Evolutionary conservation across 768 basidiomycete species (phyloP).

Genomic region (Tylopilus balloui): DNA sequence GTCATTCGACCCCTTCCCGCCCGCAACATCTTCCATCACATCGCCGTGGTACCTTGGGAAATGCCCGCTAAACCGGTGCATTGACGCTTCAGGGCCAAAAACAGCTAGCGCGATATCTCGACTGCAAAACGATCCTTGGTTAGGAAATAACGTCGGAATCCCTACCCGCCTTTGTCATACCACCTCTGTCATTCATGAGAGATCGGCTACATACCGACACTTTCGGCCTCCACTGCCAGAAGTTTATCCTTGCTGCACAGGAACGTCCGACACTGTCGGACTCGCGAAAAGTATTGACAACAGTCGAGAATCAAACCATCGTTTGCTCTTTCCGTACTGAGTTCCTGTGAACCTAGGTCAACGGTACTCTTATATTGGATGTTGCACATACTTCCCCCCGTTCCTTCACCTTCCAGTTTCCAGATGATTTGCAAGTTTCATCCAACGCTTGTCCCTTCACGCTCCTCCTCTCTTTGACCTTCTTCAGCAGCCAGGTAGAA

Average conservation of each 20-base stretch:
- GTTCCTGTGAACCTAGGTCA: conserved; percentile 14
- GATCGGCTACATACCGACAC: conserved; percentile 36
- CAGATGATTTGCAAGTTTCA: conserved; percentile 57
- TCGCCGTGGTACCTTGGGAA: conserved; percentile 37
- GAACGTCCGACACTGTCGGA: conserved; percentile 43
- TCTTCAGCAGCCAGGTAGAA: conserved; percentile 62
- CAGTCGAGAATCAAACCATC: conserved; percentile 77
- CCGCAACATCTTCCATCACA: conserved; percentile 9
- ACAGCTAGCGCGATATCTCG: conserved; percentile 47
- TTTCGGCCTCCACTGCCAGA: conserved; percentile 50
- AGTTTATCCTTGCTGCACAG: conserved; percentile 70
- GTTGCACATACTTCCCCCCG: conserved; percentile 37
- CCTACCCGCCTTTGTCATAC: conserved; percentile 17
- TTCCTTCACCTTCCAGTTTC: conserved; percentile 56
- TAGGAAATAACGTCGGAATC: conserved; percentile 26
- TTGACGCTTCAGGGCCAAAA: conserved; percentile 38
- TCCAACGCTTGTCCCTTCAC: conserved; percentile 60
- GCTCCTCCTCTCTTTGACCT: conserved; percentile 50
- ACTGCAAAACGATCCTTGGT: conserved; percentile 42
- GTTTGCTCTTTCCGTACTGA: conserved; percentile 43
- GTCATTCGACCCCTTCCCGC: conserved; percentile 30
- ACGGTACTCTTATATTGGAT: not conserved
- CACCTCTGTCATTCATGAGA: not conserved
- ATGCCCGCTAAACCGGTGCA: conserved; percentile 38
- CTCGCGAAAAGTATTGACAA: conserved; percentile 52